A percentile compares a stretch with the other conserved stretches of the same genome.
Conservation (phyloP, 1,284 basidiomycete genomes). For the Waitea zeae region DNA sequence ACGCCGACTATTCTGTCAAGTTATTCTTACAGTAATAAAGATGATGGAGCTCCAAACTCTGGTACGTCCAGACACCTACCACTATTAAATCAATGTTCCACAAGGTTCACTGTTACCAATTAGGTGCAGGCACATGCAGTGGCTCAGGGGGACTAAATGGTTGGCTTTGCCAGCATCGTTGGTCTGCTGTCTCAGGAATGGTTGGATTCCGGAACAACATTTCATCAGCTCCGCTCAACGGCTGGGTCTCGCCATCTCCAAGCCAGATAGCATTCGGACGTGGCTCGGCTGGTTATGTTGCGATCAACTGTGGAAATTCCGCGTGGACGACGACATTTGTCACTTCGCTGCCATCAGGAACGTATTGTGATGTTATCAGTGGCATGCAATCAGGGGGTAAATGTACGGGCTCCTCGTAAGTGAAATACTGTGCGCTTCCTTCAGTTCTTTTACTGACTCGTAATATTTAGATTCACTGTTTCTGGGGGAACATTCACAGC, state of each 20-base stretch:
- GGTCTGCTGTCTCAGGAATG: conserved; percentile 17
- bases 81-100: neutral
- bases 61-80: conserved; percentile 9
- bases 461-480: conserved; percentile 19
- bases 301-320: conserved; percentile 43
- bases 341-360: conserved; percentile 35
- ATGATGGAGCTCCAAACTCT: conserved; percentile 31
- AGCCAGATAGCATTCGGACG: conserved; percentile 18
- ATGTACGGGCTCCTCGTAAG: neutral
- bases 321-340: conserved; percentile 35
- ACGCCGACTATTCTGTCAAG: conserved; percentile 46
- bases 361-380: conserved; percentile 47
- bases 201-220: conserved; percentile 18
- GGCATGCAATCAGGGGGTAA: conserved; percentile 13
- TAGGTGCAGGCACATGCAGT: conserved; percentile 13
- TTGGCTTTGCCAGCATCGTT: conserved; percentile 18
- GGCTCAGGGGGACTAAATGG: conserved; percentile 12
- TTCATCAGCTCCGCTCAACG: conserved; percentile 11
- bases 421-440: neutral
- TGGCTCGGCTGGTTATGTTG: conserved; percentile 34
- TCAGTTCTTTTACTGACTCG: neutral
- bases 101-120: too few species aligned
- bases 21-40: conserved; percentile 31
- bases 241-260: conserved; percentile 8
- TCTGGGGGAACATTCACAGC: conserved; percentile 30